Percentiles rank a stretch among this genome's conserved stretches.
phyloP scores from a whole-genome alignment of 1,139 yeast species.

The Martiniozyma asiatica region DNA sequence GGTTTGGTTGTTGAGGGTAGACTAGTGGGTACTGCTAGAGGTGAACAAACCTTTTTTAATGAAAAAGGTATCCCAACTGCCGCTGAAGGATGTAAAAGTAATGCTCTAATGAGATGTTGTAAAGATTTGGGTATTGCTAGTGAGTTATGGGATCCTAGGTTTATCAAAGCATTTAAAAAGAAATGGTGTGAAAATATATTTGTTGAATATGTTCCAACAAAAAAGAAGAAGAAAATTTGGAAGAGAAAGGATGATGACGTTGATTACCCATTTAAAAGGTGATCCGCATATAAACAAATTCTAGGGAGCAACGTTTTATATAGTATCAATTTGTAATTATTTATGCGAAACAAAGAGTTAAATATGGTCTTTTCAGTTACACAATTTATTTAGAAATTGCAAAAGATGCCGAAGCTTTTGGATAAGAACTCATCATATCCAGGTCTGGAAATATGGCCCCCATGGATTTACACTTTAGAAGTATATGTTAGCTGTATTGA shows the following conservation, averaged over 20 bases:
- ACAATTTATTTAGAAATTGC: not conserved
- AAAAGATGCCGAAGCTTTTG: too few species aligned
- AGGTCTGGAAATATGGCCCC: too few species aligned
- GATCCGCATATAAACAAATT: too few species aligned
- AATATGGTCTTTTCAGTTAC: too few species aligned
- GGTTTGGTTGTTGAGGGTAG: constrained; percentile 82
- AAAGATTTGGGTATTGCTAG: constrained; percentile 94
- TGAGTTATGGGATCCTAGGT: constrained; percentile 93
- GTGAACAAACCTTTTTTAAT: constrained; percentile 87
- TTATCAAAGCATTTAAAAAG: constrained; percentile 69
- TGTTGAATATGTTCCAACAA: constrained; percentile 73
- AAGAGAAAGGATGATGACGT: constrained; percentile 67
- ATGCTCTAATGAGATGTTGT: constrained; percentile 95
- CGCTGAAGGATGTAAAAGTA: constrained; percentile 92
- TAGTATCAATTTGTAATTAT: not conserved
- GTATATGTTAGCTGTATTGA: too few species aligned
- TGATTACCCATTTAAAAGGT: constrained; percentile 67
- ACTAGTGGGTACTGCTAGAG: constrained; percentile 83
- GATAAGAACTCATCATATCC: too few species aligned
- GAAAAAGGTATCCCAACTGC: constrained; percentile 90
- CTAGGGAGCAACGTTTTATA: not conserved
- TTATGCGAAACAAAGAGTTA: constrained; percentile 1
- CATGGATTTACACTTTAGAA: too few species aligned
- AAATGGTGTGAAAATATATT: constrained; percentile 70
- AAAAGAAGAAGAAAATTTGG: constrained; percentile 86